These are phyloP conservation scores for Basipetospora sp. DNA, from an alignment of 2,329 filamentous ascomycete genomes.

Conservation along the genomic window DNA sequence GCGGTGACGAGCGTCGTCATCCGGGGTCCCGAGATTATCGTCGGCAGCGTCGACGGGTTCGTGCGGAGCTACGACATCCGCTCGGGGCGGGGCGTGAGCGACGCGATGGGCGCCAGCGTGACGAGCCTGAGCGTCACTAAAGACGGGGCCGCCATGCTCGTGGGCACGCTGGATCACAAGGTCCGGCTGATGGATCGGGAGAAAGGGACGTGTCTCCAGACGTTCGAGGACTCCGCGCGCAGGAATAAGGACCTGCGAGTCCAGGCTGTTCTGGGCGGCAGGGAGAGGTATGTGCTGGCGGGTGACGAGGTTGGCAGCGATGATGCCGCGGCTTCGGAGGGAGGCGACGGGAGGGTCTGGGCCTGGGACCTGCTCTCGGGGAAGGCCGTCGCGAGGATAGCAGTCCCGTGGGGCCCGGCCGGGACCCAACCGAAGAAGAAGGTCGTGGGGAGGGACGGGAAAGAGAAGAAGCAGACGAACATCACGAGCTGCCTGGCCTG, in stretches of 20 bases:
- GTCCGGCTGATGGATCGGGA: slow-evolving; percentile 68
- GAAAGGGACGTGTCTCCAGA: slow-evolving; percentile 57
- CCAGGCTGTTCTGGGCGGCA: slow-evolving; percentile 58
- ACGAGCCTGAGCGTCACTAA: slow-evolving; percentile 58
- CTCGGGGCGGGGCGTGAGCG: slow-evolving; percentile 54
- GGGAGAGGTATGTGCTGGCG: slow-evolving; percentile 63
- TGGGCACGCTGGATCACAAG: slow-evolving; percentile 60
- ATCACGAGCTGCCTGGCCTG: slow-evolving; percentile 49
- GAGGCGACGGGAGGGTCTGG: slow-evolving; percentile 47
- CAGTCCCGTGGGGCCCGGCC: slow-evolving; percentile 40
- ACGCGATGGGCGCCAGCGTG: slow-evolving; percentile 57
- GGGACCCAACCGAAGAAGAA: slow-evolving; percentile 34
- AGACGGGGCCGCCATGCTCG: slow-evolving; percentile 61
- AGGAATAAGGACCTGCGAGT: slow-evolving; percentile 60
- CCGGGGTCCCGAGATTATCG: slow-evolving; percentile 44
- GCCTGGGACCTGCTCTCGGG: slow-evolving; percentile 78
- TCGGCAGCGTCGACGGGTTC: slow-evolving; percentile 71
- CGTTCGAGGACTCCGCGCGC: slow-evolving; percentile 45
- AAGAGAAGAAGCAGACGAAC: slow-evolving; percentile 43
- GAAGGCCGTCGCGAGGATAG: slow-evolving; percentile 47
- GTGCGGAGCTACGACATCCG: slow-evolving; percentile 71
- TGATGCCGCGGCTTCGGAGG: slow-evolving; percentile 9
- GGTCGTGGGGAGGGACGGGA: slow-evolving; percentile 43
- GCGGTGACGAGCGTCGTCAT: slow-evolving; percentile 40
- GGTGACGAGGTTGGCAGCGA: slow-evolving; percentile 52